These are phyloP conservation scores for Wickerhamiella siamensis DNA, from an alignment of 805 yeast genomes.

Conservation along the genomic window DNA sequence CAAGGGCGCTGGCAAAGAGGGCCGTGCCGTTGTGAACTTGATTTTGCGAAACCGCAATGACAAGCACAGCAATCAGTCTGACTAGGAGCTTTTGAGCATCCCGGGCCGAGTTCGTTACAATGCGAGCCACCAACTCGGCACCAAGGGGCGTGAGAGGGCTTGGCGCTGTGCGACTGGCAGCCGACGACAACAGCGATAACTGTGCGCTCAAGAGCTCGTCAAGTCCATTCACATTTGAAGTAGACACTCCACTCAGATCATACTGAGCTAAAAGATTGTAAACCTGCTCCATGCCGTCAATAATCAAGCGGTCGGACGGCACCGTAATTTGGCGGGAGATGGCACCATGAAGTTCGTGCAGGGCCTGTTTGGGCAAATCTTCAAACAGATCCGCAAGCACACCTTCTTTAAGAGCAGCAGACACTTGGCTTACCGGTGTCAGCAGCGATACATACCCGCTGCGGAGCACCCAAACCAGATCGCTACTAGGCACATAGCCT, in stretches of 20 bases:
- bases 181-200: neutral
- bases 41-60: conserved; percentile 15
- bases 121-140: conserved; percentile 8
- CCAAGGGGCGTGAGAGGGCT: conserved; percentile 9
- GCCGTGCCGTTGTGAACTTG: conserved; percentile 8
- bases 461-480: conserved; percentile 11
- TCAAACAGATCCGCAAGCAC: neutral
- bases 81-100: conserved; percentile 7
- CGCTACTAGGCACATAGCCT: conserved; percentile 21
- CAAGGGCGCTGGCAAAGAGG: conserved; percentile 2
- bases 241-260: neutral
- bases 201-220: neutral
- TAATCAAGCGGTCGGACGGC: neutral
- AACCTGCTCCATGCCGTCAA: neutral
- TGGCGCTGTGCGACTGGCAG: neutral
- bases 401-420: neutral
- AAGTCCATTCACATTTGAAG: neutral
- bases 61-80: conserved; percentile 4
- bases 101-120: conserved; percentile 8
- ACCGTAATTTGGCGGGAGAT: neutral
- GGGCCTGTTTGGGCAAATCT: neutral
- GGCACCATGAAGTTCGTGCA: neutral
- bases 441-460: neutral
- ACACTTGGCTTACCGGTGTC: neutral
- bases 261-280: neutral